Base-by-base conservation (phyloP, 106 monocot species). In the Triglochin maritima region DNA sequence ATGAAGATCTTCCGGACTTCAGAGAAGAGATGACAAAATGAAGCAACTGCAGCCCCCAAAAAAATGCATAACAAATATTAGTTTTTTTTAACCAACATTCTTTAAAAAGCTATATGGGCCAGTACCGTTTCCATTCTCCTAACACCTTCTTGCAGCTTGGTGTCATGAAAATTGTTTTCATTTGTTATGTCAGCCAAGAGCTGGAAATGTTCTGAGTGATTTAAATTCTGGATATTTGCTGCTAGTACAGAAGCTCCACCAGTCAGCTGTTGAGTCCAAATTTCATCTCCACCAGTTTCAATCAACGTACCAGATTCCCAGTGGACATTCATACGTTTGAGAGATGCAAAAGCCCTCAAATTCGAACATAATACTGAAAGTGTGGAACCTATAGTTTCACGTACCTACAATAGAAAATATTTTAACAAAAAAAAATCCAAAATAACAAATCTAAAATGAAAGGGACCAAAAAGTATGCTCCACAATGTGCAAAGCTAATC, bases 1-100 rank as follows among this genome's bases (percentile, higher is more conserved):
- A 74, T 64, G 88, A 92, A 62, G 88, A 92, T 81, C 98, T 86
- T 72, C 88, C 98, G 75, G 98, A 98, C 63, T 84, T 88, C 62
- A 92, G 72, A 57, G 98, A 84, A 63, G 98, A 87, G 29, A 98
- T 82, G 16, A 86, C 62, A 55, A 92, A 88, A 82, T 98, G 88
- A 61, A 98, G 82, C 61, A 89, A 80, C 98, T 98, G 84, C 77
- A 78, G 46, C 49, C 50, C 29, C 53, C 12, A 66, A 66, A 9
- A 42, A 42, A 54, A 66, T 42, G 3, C 6, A 43, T 29, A n/a
- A 57, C 44, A 82, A 50, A 67, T 17, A 65, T 49, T 69, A 72
- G 53, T 51, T 64, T 6, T 53, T 10, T 14, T 62, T 9, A 47
- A 63, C 75, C 15, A 71, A 57, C 41, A 65, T 54, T 61, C 29